Percentiles rank a stretch among this genome's conserved stretches.
Evolutionary conservation across 352 stramenopile genomes (phyloP).

Genomic region (Phytopythium cucurbitacearum): DNA sequence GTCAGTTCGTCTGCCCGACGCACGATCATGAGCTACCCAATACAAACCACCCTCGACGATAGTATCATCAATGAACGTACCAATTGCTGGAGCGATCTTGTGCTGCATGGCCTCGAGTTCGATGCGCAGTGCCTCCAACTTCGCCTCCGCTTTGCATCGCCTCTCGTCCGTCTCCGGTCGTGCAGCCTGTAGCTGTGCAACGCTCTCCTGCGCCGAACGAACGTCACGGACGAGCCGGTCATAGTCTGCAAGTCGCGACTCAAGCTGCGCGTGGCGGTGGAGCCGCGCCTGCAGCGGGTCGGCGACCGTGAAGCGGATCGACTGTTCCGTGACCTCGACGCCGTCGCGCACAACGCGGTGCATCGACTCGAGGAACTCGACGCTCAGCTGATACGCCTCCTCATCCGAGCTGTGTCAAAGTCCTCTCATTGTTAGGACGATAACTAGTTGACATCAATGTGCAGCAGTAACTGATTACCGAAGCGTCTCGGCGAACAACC

Average conservation of each 20-base stretch:
- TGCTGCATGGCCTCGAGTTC: conserved; percentile 35
- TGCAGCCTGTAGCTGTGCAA: conserved; percentile 28
- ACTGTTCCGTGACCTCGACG: conserved; percentile 68
- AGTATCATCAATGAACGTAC: conserved; percentile 9
- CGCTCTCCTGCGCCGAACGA: conserved; percentile 14
- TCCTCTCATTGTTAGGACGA: too few relatives aligned
- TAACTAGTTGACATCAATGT: neutral
- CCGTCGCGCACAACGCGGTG: conserved; percentile 52
- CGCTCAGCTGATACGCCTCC: conserved; percentile 22
- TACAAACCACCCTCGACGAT: neutral
- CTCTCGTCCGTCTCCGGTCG: conserved; percentile 42
- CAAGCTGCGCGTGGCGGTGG: conserved; percentile 44
- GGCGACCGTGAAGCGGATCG: conserved; percentile 71
- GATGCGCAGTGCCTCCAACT: conserved; percentile 33
- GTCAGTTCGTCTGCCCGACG: conserved; percentile 30
- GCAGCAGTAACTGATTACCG: conserved; percentile 14
- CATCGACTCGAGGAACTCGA: conserved; percentile 43
- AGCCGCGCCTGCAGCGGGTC: conserved; percentile 55
- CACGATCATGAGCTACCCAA: neutral
- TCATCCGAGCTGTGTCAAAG: conserved; percentile 17
- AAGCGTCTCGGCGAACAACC: conserved; percentile 52
- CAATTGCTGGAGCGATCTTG: conserved; percentile 34
- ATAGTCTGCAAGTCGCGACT: conserved; percentile 22
- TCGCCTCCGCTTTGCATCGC: conserved; percentile 22
- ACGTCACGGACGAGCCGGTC: conserved; percentile 18